These are phyloP conservation scores for Aspergillus ochraceoroseus DNA, from an alignment of 2,329 filamentous ascomycete genomes.

Conservation along the genomic window DNA sequence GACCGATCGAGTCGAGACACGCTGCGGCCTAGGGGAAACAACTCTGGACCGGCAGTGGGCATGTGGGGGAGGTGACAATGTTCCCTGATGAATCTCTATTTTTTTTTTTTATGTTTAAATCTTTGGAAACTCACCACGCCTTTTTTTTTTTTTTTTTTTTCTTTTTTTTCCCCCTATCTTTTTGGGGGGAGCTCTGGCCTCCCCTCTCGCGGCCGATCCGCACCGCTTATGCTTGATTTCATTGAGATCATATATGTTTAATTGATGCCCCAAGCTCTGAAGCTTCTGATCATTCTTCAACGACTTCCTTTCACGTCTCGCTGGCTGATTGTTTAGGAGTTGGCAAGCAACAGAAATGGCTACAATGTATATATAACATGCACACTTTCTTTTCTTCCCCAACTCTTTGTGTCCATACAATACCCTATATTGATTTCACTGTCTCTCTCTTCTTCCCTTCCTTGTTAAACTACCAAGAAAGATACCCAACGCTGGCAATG, in stretches of 20 bases:
- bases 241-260: constrained; percentile 6
- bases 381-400: not conserved
- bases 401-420: not conserved
- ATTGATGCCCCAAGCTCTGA: constrained; percentile 3
- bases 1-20: constrained; percentile 30
- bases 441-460: not conserved
- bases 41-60: constrained; percentile 15
- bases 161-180: no score
- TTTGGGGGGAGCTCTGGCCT: no score
- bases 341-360: no score
- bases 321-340: no score
- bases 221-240: not conserved
- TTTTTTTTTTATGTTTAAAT: no score
- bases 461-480: not conserved
- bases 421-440: not conserved
- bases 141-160: constrained; percentile 2
- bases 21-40: constrained; percentile 6
- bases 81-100: not conserved
- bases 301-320: no score
- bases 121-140: no score
- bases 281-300: no score
- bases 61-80: constrained; percentile 25
- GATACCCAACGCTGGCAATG: constrained; percentile 6
- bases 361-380: no score
- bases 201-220: not conserved